These are phyloP conservation scores for Perilla frutescens DNA, from an alignment of 257 asterid genomes.

Conservation along the genomic window DNA sequence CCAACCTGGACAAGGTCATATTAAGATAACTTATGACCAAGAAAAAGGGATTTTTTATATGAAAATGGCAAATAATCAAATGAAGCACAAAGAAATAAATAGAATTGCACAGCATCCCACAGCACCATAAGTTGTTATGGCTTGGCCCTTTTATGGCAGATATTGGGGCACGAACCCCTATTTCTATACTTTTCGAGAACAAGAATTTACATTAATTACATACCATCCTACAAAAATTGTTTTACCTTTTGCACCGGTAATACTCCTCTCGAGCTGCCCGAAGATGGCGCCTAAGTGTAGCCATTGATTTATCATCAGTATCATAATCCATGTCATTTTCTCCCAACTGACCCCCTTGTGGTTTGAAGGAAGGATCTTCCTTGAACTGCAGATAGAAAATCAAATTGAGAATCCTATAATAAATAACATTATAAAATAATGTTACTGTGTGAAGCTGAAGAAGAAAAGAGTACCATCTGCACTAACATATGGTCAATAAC, in stretches of 20 bases:
- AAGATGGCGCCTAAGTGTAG: constrained; percentile 92
- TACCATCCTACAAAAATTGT: constrained; percentile 29
- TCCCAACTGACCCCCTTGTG: constrained; percentile 96
- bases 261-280: constrained; percentile 96
- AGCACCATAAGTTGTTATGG: constrained; percentile 13
- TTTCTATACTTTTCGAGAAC: no score
- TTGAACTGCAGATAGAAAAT: constrained; percentile 59
- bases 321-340: constrained; percentile 99
- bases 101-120: constrained; percentile 4
- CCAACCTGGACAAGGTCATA: constrained; percentile 19
- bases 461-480: constrained; percentile 73
- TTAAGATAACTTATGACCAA: constrained; percentile 6
- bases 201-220: background rate
- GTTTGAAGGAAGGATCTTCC: constrained; percentile 97
- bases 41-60: background rate
- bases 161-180: no score
- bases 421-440: constrained; percentile 30
- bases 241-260: constrained; percentile 89
- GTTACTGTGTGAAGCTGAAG: constrained; percentile 26
- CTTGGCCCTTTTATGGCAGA: no score
- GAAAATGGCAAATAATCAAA: constrained; percentile 18
- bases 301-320: constrained; percentile 99
- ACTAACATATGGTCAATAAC: constrained; percentile 90
- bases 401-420: constrained; percentile 28
- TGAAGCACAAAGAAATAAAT: constrained; percentile 27